These are phyloP conservation scores for Hanseniaspora mollemarum DNA, from an alignment of 805 yeast species.

Conservation along the genomic window DNA sequence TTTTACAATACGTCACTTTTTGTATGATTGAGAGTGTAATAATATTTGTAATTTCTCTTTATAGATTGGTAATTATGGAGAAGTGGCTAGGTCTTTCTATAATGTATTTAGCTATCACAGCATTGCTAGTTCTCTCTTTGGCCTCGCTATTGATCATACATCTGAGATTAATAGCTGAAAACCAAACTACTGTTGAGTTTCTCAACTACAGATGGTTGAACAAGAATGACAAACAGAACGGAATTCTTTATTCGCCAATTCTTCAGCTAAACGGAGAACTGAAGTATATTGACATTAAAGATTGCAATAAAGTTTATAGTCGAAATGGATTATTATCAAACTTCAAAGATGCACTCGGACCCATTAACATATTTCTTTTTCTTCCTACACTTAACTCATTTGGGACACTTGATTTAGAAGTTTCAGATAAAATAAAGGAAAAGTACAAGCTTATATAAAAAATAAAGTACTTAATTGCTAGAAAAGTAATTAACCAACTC, in stretches of 20 bases:
- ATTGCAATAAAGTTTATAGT: conserved; percentile 21
- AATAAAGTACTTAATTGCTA: conserved; percentile 14
- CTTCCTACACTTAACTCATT: conserved; percentile 14
- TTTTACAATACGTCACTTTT: conserved; percentile 41
- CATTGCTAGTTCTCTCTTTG: conserved; percentile 36
- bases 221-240: conserved; percentile 18
- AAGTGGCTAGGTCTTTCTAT: conserved; percentile 21
- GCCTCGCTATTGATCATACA: conserved; percentile 38
- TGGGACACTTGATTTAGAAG: conserved; percentile 4
- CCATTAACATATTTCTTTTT: background rate
- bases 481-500: conserved; percentile 56
- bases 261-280: conserved; percentile 29
- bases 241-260: conserved; percentile 24
- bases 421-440: background rate
- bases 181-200: conserved; percentile 53
- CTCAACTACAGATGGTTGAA: conserved; percentile 29
- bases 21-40: conserved; percentile 31
- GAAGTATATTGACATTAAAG: conserved; percentile 34
- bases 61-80: conserved; percentile 25
- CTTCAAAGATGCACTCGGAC: conserved; percentile 11
- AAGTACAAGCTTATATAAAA: background rate
- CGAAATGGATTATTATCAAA: conserved; percentile 23
- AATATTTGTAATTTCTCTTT: conserved; percentile 31
- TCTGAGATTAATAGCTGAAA: conserved; percentile 35
- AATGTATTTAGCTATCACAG: conserved; percentile 41